Percentiles rank a stretch among this genome's conserved stretches.
Evolutionary conservation across 345 rosid species (phyloP).

Genomic region (Gossypium mustelinum): DNA sequence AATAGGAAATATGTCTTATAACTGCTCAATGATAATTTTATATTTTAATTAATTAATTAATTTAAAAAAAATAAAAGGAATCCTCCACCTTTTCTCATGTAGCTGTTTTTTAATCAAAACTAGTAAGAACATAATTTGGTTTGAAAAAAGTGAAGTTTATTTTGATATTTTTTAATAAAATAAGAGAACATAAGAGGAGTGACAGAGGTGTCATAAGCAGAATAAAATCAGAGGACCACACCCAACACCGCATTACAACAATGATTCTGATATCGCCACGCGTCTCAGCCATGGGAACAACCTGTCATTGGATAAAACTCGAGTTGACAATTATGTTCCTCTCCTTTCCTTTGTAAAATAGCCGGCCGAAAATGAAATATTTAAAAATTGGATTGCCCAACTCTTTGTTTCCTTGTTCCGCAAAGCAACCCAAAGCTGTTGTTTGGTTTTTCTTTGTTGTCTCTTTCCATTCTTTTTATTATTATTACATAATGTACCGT

Average conservation of each 20-base stretch:
- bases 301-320: slow-evolving; percentile 21
- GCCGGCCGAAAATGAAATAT: slow-evolving; percentile 12
- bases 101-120: too few relatives aligned
- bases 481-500: too few relatives aligned
- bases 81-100: too few relatives aligned
- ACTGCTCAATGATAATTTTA: too few relatives aligned
- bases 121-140: too few relatives aligned
- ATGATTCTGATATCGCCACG: slow-evolving; percentile 3
- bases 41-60: too few relatives aligned
- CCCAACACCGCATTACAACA: neutral
- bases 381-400: neutral
- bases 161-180: too few relatives aligned
- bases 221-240: slow-evolving; percentile 22
- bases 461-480: slow-evolving; percentile 12
- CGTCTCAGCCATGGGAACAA: slow-evolving; percentile 3
- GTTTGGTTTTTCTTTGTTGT: slow-evolving; percentile 24
- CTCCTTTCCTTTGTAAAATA: neutral
- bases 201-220: slow-evolving; percentile 20
- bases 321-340: neutral
- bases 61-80: too few relatives aligned
- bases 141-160: too few relatives aligned
- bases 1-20: too few relatives aligned
- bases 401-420: neutral
- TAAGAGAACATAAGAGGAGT: neutral
- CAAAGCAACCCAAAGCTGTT: slow-evolving; percentile 23